Evolutionary conservation across 306 rosid species (phyloP).

Genomic region (Senna tora): DNA sequence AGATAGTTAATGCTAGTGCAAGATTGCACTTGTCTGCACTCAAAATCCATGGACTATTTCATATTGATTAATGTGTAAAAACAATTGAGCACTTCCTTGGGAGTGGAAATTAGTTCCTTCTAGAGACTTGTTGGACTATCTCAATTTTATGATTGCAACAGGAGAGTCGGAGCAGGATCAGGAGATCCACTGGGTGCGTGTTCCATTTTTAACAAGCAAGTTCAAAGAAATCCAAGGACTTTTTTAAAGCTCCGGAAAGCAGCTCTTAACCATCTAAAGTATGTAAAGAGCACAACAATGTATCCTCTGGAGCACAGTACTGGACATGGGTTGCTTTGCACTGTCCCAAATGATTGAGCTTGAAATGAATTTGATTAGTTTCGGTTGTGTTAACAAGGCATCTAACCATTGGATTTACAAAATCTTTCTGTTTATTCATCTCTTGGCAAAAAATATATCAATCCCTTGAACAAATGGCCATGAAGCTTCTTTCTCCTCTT

Average conservation of each 20-base stretch:
- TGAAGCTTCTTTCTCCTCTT: background rate
- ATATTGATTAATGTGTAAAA: background rate
- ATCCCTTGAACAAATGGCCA: background rate
- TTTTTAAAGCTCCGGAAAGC: conserved; percentile 60
- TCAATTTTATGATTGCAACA: conserved; percentile 43
- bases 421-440: conserved; percentile 23
- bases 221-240: conserved; percentile 46
- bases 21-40: conserved; percentile 12
- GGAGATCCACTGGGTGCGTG: conserved; percentile 70
- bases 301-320: conserved; percentile 85
- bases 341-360: conserved; percentile 56
- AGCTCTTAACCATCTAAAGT: conserved; percentile 63
- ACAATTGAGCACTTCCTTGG: background rate
- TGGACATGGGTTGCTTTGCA: conserved; percentile 76
- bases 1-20: conserved; percentile 11
- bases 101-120: background rate
- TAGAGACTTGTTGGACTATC: conserved; percentile 27
- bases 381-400: conserved; percentile 27
- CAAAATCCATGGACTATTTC: background rate
- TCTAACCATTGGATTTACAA: conserved; percentile 12
- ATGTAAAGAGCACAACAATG: conserved; percentile 71
- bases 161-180: conserved; percentile 90
- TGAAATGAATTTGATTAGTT: conserved; percentile 22
- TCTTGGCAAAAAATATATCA: conserved; percentile 14
- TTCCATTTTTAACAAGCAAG: conserved; percentile 63